phyloP scores from a whole-genome alignment of 108 stramenopile genomes.

The Nitzschia sp. region DNA sequence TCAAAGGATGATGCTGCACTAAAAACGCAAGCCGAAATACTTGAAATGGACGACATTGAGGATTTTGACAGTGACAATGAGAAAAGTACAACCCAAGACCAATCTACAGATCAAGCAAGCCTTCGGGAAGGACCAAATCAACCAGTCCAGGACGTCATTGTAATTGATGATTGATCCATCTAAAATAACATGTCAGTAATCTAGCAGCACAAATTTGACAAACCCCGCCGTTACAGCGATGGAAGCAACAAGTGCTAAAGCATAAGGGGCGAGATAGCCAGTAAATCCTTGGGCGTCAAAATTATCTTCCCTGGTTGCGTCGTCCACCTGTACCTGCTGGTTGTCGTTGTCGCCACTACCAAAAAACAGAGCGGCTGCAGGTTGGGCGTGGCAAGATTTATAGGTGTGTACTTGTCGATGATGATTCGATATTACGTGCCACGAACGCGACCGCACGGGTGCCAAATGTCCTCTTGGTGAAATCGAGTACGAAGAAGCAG shows the following conservation, averaged over 20 bases:
- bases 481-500: no score
- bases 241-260: slow-evolving; percentile 39
- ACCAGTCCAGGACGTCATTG: not conserved
- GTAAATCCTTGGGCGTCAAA: slow-evolving; percentile 53
- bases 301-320: not conserved
- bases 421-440: no score
- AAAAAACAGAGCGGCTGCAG: no score
- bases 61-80: slow-evolving; percentile 40
- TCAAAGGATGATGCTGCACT: not conserved
- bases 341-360: no score
- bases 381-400: no score
- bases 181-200: slow-evolving; percentile 32
- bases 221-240: slow-evolving; percentile 48
- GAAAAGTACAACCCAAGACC: not conserved
- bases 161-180: not conserved
- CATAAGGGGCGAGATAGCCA: slow-evolving; percentile 49
- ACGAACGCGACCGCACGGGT: no score
- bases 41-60: slow-evolving; percentile 54
- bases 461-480: no score
- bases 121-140: no score
- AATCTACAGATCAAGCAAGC: no score
- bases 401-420: no score
- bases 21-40: slow-evolving; percentile 40
- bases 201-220: slow-evolving; percentile 53
- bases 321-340: no score